Conservation (phyloP, 768 basidiomycete species). For the Mycena pura region DNA sequence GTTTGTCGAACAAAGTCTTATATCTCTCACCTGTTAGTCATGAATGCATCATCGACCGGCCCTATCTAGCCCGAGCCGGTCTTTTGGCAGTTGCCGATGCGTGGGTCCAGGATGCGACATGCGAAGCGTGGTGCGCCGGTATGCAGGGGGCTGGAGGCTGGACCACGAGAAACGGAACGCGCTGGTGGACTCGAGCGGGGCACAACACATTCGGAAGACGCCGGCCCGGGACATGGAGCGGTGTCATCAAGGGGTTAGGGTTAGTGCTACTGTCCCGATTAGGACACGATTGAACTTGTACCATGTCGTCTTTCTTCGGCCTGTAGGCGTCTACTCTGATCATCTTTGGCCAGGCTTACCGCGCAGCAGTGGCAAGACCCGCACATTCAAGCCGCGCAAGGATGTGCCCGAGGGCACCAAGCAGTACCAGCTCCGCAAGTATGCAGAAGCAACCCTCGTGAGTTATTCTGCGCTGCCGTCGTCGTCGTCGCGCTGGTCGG, state of each 20-base stretch:
- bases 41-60: too few relatives aligned
- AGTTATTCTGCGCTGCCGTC: too few relatives aligned
- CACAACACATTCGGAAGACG: too few relatives aligned
- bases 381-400: conserved; percentile 96
- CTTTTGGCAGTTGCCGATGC: too few relatives aligned
- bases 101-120: too few relatives aligned
- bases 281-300: not conserved
- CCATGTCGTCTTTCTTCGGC: conserved; percentile 89
- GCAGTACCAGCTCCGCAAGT: conserved; percentile 97
- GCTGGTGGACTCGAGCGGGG: too few relatives aligned
- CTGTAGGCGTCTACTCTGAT: conserved; percentile 50
- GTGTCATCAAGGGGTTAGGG: not conserved
- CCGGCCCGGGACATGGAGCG: too few relatives aligned
- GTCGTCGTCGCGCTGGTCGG: not conserved
- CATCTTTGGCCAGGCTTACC: not conserved
- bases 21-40: too few relatives aligned
- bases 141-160: too few relatives aligned
- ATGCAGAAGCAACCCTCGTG: conserved; percentile 94
- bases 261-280: not conserved
- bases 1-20: not conserved
- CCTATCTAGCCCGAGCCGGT: too few relatives aligned
- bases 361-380: conserved; percentile 76
- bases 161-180: too few relatives aligned
- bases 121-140: too few relatives aligned
- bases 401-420: conserved; percentile 96